phyloP scores from a whole-genome alignment of 768 basidiomycete species.

The Macrolepiota albuminosa region DNA sequence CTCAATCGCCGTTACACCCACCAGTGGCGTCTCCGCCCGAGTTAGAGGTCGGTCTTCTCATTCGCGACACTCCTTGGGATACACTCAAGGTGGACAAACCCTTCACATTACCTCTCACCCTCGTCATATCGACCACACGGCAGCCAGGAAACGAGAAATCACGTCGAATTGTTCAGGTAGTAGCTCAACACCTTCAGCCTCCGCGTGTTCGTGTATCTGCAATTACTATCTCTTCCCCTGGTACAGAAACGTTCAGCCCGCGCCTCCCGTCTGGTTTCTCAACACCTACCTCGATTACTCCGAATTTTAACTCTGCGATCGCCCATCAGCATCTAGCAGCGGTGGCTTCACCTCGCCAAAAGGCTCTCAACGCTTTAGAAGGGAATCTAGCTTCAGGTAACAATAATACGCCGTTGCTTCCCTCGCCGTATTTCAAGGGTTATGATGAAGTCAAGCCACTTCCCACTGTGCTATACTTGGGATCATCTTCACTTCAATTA shows the following conservation, averaged over 20 bases:
- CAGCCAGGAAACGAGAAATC: constrained; percentile 25
- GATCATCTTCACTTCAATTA: constrained; percentile 46
- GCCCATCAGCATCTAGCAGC: constrained; percentile 47
- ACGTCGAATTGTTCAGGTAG: constrained; percentile 45
- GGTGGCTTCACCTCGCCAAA: constrained; percentile 37
- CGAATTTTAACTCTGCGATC: constrained; percentile 47
- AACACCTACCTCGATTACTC: constrained; percentile 42
- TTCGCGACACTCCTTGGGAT: constrained; percentile 43
- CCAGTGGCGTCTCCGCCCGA: constrained; percentile 27
- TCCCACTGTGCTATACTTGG: constrained; percentile 38
- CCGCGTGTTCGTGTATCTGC: constrained; percentile 22
- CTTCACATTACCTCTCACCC: constrained; percentile 51
- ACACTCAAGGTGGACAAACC: constrained; percentile 48
- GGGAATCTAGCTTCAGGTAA: constrained; percentile 8
- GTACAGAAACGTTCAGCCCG: constrained; percentile 25
- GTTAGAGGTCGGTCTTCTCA: constrained; percentile 54
- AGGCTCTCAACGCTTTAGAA: constrained; percentile 13
- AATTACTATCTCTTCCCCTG: constrained; percentile 15
- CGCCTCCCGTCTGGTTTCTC: constrained; percentile 46
- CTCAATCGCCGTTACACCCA: constrained; percentile 28
- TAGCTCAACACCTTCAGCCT: constrained; percentile 62
- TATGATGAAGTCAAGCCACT: constrained; percentile 30
- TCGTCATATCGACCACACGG: constrained; percentile 46
- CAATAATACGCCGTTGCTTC: constrained; percentile 24
- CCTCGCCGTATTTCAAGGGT: constrained; percentile 43